Conservation (phyloP, 345 rosid genomes). For the Heritiera littoralis region DNA sequence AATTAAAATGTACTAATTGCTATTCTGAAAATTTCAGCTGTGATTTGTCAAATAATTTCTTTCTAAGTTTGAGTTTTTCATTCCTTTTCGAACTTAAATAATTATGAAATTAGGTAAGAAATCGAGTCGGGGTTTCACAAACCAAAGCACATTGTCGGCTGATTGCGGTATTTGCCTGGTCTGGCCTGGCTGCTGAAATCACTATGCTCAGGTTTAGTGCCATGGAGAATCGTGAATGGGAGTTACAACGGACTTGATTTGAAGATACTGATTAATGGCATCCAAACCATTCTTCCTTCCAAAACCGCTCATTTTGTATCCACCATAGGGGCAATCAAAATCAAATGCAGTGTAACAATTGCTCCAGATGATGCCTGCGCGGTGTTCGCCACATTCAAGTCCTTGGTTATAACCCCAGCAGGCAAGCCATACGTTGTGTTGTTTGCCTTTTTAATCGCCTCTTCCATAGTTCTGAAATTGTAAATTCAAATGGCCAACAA, state of each 20-base stretch:
- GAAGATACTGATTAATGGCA: slow-evolving; percentile 58
- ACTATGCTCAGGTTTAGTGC: slow-evolving; percentile 34
- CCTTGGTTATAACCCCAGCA: slow-evolving; percentile 47
- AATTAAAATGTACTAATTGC: background rate
- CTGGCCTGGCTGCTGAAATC: background rate
- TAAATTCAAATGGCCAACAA: background rate
- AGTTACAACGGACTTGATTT: slow-evolving; percentile 62
- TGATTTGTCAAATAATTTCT: background rate
- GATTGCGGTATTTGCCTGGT: background rate
- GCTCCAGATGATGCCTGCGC: slow-evolving; percentile 49
- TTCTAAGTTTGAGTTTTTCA: background rate
- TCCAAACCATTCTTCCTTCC: slow-evolving; percentile 69
- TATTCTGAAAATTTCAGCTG: background rate
- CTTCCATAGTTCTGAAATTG: slow-evolving; percentile 56
- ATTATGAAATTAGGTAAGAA: background rate
- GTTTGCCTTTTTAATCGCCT: slow-evolving; percentile 65
- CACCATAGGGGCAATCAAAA: slow-evolving; percentile 63
- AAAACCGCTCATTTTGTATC: slow-evolving; percentile 72
- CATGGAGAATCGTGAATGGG: slow-evolving; percentile 73
- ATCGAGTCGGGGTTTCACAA: background rate
- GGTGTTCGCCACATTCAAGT: slow-evolving; percentile 56
- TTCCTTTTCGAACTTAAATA: background rate
- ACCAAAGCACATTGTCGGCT: background rate
- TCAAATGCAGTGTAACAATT: slow-evolving; percentile 72
- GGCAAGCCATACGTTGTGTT: slow-evolving; percentile 64